Percentiles rank a stretch among this genome's conserved stretches.
Evolutionary conservation across 371 early-diverging fungal species (phyloP).

Genomic region (Batkoa obscura): DNA sequence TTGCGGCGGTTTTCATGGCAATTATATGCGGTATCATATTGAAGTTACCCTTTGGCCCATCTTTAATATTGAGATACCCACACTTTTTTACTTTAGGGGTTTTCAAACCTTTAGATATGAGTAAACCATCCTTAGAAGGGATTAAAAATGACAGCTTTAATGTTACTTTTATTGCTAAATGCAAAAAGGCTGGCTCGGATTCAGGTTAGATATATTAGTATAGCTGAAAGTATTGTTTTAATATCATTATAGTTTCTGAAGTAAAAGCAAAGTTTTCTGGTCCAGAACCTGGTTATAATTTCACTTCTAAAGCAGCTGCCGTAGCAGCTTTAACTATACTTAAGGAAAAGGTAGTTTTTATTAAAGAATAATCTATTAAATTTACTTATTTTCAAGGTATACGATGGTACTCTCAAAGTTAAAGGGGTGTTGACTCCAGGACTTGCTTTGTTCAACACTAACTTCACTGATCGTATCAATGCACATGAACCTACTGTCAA

Average conservation of each 20-base stretch:
- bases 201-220: neutral
- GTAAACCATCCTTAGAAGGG: neutral
- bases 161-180: neutral
- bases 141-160: neutral
- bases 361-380: neutral
- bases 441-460: too few relatives aligned
- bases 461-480: too few relatives aligned
- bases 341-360: neutral
- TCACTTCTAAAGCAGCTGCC: neutral
- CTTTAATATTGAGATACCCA: neutral
- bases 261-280: neutral
- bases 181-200: neutral
- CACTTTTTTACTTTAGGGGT: neutral
- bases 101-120: neutral
- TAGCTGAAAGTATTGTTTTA: neutral
- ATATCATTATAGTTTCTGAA: neutral
- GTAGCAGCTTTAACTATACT: constrained; percentile 1
- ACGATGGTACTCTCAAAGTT: too few relatives aligned
- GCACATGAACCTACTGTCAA: too few relatives aligned
- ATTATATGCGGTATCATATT: too few relatives aligned
- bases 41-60: too few relatives aligned
- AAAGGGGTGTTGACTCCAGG: too few relatives aligned
- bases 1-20: neutral
- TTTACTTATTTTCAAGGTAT: too few relatives aligned
- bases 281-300: neutral